A percentile compares a stretch with the other conserved stretches of the same genome.
These are phyloP conservation scores for Penicillium maclennaniae DNA, from an alignment of 495 filamentous ascomycete genomes.

Conservation along the genomic window DNA sequence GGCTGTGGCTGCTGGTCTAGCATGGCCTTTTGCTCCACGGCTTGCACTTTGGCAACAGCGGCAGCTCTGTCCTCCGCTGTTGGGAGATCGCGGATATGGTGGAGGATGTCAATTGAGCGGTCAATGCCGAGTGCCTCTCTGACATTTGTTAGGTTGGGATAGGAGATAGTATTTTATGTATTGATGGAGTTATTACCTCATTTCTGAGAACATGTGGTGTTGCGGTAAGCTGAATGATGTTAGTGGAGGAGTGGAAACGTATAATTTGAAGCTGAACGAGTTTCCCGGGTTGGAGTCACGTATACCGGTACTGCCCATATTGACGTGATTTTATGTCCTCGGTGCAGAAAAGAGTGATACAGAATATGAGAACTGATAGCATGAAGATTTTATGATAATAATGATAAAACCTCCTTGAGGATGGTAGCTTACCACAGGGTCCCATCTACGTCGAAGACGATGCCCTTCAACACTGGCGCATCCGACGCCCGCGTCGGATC, in stretches of 20 bases:
- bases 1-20: constrained; percentile 70
- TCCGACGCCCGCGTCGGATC: constrained; percentile 29
- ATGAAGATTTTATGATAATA: background rate
- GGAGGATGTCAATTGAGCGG: constrained; percentile 74
- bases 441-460: constrained; percentile 94
- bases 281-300: background rate
- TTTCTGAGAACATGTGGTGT: constrained; percentile 88
- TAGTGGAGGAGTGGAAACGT: background rate
- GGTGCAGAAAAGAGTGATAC: background rate
- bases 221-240: constrained; percentile 65
- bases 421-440: constrained; percentile 70
- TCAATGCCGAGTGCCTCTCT: constrained; percentile 62
- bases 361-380: background rate
- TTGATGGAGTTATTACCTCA: constrained; percentile 56
- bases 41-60: constrained; percentile 69
- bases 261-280: background rate
- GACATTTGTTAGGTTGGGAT: constrained; percentile 1
- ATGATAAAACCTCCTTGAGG: background rate
- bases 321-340: background rate
- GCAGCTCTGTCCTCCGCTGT: constrained; percentile 49
- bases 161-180: constrained; percentile 3
- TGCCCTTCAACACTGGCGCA: constrained; percentile 64
- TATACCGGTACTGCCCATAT: background rate
- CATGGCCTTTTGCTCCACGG: constrained; percentile 80
- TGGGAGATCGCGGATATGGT: constrained; percentile 75